phyloP scores from a whole-genome alignment of 2,329 filamentous ascomycete genomes.

The Cadophora luteo-olivacea region DNA sequence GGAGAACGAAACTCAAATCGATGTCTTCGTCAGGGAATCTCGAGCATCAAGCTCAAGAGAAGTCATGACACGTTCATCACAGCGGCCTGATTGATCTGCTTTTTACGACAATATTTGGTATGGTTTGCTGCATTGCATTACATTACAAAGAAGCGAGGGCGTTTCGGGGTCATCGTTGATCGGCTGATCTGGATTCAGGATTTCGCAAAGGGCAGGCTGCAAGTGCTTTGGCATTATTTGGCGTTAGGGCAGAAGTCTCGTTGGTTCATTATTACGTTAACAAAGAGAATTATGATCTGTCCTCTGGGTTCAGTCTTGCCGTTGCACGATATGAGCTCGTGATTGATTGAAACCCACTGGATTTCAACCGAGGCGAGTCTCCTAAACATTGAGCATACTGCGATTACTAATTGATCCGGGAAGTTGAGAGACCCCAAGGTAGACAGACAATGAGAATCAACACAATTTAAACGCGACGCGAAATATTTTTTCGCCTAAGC shows the following conservation, averaged over 20 bases:
- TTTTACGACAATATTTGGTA: not conserved
- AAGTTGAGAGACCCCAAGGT: no score
- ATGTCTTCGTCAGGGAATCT: slow-evolving; percentile 31
- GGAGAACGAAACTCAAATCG: slow-evolving; percentile 43
- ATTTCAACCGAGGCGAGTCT: no score
- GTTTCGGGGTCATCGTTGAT: not conserved
- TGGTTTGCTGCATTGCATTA: slow-evolving; percentile 17
- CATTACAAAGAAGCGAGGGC: slow-evolving; percentile 8
- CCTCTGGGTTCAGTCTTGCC: not conserved
- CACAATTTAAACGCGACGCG: no score
- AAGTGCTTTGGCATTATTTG: slow-evolving; percentile 10
- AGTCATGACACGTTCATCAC: not conserved
- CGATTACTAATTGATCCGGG: no score
- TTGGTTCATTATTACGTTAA: not conserved
- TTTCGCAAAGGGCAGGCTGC: not conserved
- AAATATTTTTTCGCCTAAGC: no score
- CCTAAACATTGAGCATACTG: no score
- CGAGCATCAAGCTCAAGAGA: slow-evolving; percentile 14
- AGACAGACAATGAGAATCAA: no score
- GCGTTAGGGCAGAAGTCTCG: not conserved
- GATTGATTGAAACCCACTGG: no score
- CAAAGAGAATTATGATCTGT: not conserved
- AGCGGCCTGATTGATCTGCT: not conserved
- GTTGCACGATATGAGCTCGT: no score
- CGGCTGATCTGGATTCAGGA: not conserved